phyloP scores from a whole-genome alignment of 371 early-diverging fungal species.

The Mucor velutinosus region DNA sequence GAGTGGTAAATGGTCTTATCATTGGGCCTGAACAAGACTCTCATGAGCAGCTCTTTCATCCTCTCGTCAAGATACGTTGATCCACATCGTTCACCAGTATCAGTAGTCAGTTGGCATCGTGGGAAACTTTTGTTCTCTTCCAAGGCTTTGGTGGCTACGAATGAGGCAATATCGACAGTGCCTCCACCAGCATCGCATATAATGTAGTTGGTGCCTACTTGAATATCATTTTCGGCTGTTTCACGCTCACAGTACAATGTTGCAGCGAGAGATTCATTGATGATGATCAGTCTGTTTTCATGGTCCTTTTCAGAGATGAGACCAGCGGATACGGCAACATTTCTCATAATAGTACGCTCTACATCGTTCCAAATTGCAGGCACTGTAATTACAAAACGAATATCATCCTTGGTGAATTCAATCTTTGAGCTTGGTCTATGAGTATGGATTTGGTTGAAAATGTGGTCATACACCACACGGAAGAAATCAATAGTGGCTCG shows the following conservation, averaged over 20 bases:
- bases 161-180: constrained; percentile 41
- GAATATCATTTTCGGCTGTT: not conserved
- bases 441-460: not conserved
- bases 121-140: constrained; percentile 9
- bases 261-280: constrained; percentile 49
- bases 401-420: constrained; percentile 4
- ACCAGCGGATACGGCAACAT: constrained; percentile 41
- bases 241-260: constrained; percentile 42
- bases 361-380: constrained; percentile 52
- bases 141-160: not conserved
- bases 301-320: constrained; percentile 41
- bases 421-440: not conserved
- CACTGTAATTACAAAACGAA: constrained; percentile 34
- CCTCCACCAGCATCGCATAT: constrained; percentile 32
- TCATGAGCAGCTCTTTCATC: constrained; percentile 8
- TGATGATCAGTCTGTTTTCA: constrained; percentile 36
- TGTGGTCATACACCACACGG: constrained; percentile 6
- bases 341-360: constrained; percentile 43
- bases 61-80: constrained; percentile 16
- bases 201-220: not conserved
- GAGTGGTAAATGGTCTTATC: not conserved
- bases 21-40: not conserved
- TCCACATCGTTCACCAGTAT: constrained; percentile 17
- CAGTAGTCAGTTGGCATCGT: constrained; percentile 13
- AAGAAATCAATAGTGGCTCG: constrained; percentile 17